Percentiles rank a stretch among this genome's conserved stretches.
Conservation (phyloP, 441 rosid genomes). For the Rhodomyrtus psidioides region DNA sequence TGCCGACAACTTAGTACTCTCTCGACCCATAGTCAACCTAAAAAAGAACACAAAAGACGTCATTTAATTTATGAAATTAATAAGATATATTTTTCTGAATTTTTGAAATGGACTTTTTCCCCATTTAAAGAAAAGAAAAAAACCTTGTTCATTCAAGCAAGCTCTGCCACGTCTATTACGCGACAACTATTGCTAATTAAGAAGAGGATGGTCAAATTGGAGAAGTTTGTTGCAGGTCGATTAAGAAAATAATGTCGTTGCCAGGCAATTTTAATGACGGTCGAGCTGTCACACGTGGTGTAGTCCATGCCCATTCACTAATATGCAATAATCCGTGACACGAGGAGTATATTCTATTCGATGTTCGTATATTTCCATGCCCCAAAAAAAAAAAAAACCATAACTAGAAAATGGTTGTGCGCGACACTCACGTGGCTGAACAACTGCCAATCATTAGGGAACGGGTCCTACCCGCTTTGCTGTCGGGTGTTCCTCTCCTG, state of each 20-base stretch:
- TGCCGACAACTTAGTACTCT: no score
- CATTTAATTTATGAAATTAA: no score
- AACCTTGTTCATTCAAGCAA: no score
- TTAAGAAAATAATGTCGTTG: not conserved
- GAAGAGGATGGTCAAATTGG: not conserved
- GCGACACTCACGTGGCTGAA: not conserved
- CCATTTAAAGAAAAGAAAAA: no score
- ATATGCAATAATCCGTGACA: not conserved
- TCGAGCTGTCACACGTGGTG: not conserved
- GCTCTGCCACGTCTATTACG: not conserved
- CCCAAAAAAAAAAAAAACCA: not conserved
- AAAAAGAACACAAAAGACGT: no score
- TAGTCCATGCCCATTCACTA: not conserved
- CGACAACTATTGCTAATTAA: not conserved
- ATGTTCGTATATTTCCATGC: not conserved
- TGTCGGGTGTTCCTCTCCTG: not conserved
- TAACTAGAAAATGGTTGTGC: not conserved
- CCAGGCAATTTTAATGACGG: not conserved
- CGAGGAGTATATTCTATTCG: not conserved
- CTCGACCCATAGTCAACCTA: no score
- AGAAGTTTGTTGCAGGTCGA: not conserved
- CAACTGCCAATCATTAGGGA: not conserved
- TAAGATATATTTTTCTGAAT: no score
- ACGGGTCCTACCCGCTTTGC: not conserved
- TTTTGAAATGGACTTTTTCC: no score